Base-by-base conservation (phyloP, 2,329 filamentous ascomycete species). In the Scortechinia acanthostroma region DNA sequence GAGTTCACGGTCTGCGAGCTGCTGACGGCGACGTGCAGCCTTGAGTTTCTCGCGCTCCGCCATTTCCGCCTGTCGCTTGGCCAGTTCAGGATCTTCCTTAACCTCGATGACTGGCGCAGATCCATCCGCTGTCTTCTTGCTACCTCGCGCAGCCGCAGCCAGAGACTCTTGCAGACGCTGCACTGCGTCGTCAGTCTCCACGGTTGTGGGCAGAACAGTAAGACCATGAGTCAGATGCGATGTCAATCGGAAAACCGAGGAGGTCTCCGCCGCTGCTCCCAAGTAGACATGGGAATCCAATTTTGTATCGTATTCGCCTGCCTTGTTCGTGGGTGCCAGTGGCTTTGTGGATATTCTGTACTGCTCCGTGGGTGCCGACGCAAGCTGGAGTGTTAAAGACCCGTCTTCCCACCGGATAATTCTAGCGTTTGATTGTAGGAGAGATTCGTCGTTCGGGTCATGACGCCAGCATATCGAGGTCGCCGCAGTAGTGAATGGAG, bases 381-480 rank as follows among this genome's bases (percentile, higher is more conserved):
- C 79, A 33, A 83, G 65, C 52, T 84, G 79, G 3, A 84, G 63
- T 2, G 79, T 83, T 28, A 83, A 59, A 3, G 76, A 81, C 30
- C 80, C 80, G 54, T 84, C 79, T 17, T 77, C 79, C 80, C 80
- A 84, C 48, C 75, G 73, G 35, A 83, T 66, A 37, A 83, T 67
- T 37, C 79, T 76, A 10, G 77, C 75, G 53, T 83, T 83, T 2
- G 78, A 82, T 54, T 84, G 78, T 5, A 81, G 60, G 19, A 71
- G 58, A 3, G 65, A 57, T 4, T 69, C 69, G 45, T 80, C 65
- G 1, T 70, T 72, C 16, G 79, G 79, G 40, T 79, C 77, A 53
- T 73, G 71, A 42, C 80, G 74, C 80, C 80, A 84, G 53, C 79
- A 77, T 17, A 83, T 64, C 0, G 79, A 82, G 17, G 74, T 78